Evolutionary conservation across 345 rosid genomes (phyloP).

Genomic region (Pistacia atlantica): DNA sequence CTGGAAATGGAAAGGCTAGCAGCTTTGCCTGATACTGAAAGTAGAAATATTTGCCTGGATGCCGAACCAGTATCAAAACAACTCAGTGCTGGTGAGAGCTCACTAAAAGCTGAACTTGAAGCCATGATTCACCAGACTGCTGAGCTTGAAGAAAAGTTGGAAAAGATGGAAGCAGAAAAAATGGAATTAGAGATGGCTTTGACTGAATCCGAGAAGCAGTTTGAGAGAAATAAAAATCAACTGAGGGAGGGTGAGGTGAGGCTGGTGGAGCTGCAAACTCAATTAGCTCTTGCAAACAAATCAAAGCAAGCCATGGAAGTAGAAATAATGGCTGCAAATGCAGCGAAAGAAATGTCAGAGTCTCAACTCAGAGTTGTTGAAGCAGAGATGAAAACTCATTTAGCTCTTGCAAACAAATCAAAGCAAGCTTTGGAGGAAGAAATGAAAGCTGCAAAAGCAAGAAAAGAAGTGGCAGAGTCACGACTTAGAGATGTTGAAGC

Average conservation of each 20-base stretch:
- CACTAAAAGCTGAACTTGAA: constrained; percentile 51
- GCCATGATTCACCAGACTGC: constrained; percentile 46
- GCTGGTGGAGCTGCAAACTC: constrained; percentile 42
- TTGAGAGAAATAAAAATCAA: constrained; percentile 43
- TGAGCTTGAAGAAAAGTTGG: constrained; percentile 64
- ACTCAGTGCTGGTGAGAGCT: constrained; percentile 31
- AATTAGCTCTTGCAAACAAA: constrained; percentile 42
- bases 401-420: constrained; percentile 44
- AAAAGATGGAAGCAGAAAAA: constrained; percentile 59
- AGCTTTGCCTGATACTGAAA: constrained; percentile 49
- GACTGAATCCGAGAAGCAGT: constrained; percentile 47
- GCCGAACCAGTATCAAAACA: constrained; percentile 32
- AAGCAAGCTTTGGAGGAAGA: constrained; percentile 54
- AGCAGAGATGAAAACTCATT: constrained; percentile 45
- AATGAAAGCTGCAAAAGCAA: constrained; percentile 39
- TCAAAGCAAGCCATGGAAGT: constrained; percentile 52
- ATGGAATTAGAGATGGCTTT: constrained; percentile 50
- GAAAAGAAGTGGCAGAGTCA: constrained; percentile 50
- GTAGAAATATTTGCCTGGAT: constrained; percentile 36
- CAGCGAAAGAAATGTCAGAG: constrained; percentile 46
- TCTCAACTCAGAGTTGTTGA: constrained; percentile 54
- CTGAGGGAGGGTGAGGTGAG: constrained; percentile 49
- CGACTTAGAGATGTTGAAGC: constrained; percentile 52
- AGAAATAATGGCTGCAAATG: constrained; percentile 44
- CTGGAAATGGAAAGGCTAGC: constrained; percentile 94